Evolutionary conservation across 768 basidiomycete species (phyloP), one percentile per base, ranked within the genome.

Genomic region (Russula vinacea): DNA sequence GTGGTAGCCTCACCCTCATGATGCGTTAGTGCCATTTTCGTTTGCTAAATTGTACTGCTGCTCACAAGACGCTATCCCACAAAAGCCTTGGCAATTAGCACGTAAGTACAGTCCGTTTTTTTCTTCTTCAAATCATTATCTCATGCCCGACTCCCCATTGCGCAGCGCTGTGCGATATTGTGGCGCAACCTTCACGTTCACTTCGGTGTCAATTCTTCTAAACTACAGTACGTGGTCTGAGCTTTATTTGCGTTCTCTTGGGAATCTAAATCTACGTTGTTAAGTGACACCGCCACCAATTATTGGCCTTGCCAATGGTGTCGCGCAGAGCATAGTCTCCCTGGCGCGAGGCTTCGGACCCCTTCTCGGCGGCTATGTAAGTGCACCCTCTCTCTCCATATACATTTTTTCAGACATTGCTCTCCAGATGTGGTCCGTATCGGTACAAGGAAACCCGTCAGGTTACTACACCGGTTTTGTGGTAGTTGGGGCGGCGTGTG

Each of bases 271-370:
- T 26, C 50, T 5, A 45, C 68, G 62, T 52, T 62, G 52, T 62
- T 53, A 63, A 94, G 92, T 96, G 90, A 92, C 94, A 0, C 94
- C 96, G 2, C 93, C 94, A 1, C 81, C 82, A 44, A 86, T 92
- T 9, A 85, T 98, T 45, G 92, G 94, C 8, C 85, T 92, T 64
- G 92, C 96, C 11, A 99, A 98, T 72, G 97, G 96, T 19, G 85
- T 96, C 24, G 97, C 94, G 0, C 97, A 99, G 75, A 94, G 92
- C 71, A 90, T 93, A 37, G 95, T 96, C 67, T 94, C 92, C 67
- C 84, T 96, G 29, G 92, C 95, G 5, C 84, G 97, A 45, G 97
- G 94, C 77, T 71, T 92, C 42, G 97, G 93, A 24, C 93, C 94
- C 24, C 83, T 93, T 45, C 78, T 92, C 19, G 91, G 91, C 53